These are phyloP conservation scores for Coffea eugenioides DNA, from an alignment of 257 asterid species.

Conservation along the genomic window DNA sequence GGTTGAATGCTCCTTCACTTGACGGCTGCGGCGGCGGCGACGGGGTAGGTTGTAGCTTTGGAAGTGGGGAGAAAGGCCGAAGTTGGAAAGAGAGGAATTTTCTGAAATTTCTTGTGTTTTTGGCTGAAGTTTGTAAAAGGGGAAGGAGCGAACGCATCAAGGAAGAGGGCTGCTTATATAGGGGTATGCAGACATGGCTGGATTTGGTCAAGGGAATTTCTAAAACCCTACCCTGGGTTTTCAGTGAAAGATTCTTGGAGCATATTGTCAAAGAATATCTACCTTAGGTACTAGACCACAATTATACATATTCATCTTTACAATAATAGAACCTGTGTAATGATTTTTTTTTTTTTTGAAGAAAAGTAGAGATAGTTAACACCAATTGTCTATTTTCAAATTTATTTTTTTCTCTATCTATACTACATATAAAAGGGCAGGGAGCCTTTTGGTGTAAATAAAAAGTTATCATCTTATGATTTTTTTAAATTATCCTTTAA, in stretches of 20 bases:
- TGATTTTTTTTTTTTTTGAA: no score
- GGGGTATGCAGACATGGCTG: neutral
- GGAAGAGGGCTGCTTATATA: constrained; percentile 1
- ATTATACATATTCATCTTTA: no score
- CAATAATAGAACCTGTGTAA: no score
- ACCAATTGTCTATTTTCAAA: no score
- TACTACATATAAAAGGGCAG: no score
- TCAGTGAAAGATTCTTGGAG: neutral
- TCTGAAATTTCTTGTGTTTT: neutral
- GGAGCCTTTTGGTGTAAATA: no score
- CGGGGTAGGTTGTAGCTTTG: neutral
- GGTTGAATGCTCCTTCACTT: neutral
- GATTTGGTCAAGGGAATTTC: neutral
- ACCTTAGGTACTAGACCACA: no score
- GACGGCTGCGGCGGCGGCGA: constrained; percentile 18
- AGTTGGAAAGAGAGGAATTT: neutral
- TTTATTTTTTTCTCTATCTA: no score
- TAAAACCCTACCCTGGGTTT: constrained; percentile 26
- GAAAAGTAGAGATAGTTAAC: no score
- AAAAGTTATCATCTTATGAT: no score
- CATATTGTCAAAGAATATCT: neutral
- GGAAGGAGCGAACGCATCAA: neutral
- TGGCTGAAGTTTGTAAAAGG: neutral
- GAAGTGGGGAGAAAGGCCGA: neutral
- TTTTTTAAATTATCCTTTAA: no score